These are phyloP conservation scores for Thelonectria olida DNA, from an alignment of 2,329 filamentous ascomycete genomes.

Conservation along the genomic window DNA sequence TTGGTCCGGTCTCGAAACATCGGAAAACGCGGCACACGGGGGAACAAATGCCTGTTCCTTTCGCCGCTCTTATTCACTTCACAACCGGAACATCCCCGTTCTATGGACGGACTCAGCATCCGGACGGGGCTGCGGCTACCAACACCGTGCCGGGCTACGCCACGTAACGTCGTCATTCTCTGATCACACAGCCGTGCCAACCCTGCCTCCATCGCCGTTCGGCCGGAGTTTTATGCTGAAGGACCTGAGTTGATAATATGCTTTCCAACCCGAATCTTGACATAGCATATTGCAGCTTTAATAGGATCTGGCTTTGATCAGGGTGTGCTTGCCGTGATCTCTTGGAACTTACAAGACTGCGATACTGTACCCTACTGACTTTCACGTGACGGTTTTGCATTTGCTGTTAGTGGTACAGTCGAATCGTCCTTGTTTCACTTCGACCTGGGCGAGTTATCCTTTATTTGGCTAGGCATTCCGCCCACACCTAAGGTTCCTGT, in stretches of 20 bases:
- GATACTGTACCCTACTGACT: too few species aligned
- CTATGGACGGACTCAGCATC: not conserved
- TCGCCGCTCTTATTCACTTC: not conserved
- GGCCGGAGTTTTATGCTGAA: not conserved
- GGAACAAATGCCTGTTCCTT: not conserved
- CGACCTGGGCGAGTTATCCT: too few species aligned
- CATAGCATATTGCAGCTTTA: too few species aligned
- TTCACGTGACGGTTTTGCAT: too few species aligned
- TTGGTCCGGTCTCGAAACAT: not conserved
- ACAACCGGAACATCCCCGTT: not conserved
- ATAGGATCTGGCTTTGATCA: too few species aligned
- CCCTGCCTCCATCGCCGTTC: not conserved
- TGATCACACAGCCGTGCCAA: not conserved
- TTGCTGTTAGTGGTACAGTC: too few species aligned
- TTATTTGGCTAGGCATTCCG: too few species aligned
- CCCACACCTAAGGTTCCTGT: too few species aligned
- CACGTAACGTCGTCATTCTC: not conserved
- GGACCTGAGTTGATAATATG: not conserved
- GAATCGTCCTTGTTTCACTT: too few species aligned
- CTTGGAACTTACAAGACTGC: too few species aligned
- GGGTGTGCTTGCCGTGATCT: too few species aligned
- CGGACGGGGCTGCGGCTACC: not conserved
- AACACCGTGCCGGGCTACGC: not conserved
- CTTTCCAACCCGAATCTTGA: too few species aligned
- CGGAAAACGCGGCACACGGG: constrained; percentile 11